Base-by-base conservation (phyloP, 768 basidiomycete genomes). In the Leccinum imitatum region DNA sequence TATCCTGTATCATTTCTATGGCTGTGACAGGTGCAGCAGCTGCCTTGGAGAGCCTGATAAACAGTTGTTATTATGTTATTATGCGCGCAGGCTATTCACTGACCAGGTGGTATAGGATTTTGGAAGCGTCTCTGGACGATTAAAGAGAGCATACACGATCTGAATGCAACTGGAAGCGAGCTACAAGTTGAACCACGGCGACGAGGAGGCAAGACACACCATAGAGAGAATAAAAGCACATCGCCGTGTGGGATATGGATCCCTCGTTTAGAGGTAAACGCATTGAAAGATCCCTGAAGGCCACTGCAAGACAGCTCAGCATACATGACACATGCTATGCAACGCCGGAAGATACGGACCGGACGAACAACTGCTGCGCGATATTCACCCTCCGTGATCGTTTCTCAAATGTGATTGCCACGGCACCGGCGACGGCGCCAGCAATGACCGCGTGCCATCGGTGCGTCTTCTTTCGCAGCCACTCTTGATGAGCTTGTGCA, bases 341-440 rank as follows among this genome's bases (percentile, higher is more conserved):
- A 7, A 59, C 1, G 5, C 41, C 3, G 10, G 27, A 8, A 6
- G 59, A n/a, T 13, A 54, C 53, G 30, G 6, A 69, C 92, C 93
- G 84, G 54, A 96, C 93, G 75, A 96, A 92, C 66, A 95, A 70
- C 73, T 95, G 94, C 67, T 95, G 93, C 0, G 89, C 89, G 62
- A 95, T 89, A 17, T 83, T 82, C 15, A 79, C 74, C 58, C 91
- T 78, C 37, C 90, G 73, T 3, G 80, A 80, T 61, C 76, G 79
- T 70, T 84, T 91, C 77, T 95, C 93, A 71, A 88, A 92, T 69
- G 88, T 78, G 47, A 96, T 84, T 2, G 87, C 87, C 3, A 89
- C 59, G 2, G 83, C 85, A 14, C 91, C 91, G 0, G 90, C 86
- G 21, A 92, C 63, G 0, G 87, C 82, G 9, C 93, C 93, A 2